These are phyloP conservation scores for Melaleuca quinquenervia DNA, from an alignment of 345 rosid genomes.

Conservation along the genomic window DNA sequence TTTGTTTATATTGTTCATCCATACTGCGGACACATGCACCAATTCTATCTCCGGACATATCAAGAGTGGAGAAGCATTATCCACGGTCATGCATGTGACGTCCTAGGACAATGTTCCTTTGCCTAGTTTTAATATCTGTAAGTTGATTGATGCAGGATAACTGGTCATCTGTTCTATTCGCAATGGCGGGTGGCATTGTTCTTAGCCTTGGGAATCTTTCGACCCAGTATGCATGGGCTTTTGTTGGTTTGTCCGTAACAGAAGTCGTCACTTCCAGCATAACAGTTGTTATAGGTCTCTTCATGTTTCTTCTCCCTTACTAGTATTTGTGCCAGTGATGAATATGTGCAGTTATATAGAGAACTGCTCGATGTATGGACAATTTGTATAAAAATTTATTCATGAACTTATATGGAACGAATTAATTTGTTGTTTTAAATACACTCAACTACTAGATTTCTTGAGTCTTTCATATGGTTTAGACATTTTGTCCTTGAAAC, in stretches of 20 bases:
- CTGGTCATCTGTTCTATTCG: slow-evolving; percentile 65
- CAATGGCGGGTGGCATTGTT: slow-evolving; percentile 68
- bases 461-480: not conserved
- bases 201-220: slow-evolving; percentile 68
- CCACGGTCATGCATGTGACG: not conserved
- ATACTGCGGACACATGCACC: not conserved
- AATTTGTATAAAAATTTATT: not conserved
- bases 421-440: not conserved
- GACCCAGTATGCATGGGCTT: slow-evolving; percentile 75
- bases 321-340: not conserved
- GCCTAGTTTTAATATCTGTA: not conserved
- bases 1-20: not conserved
- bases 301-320: not conserved
- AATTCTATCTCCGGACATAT: not conserved
- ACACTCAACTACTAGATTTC: not conserved
- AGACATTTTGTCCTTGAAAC: not conserved
- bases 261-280: slow-evolving; percentile 70
- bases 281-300: slow-evolving; percentile 64
- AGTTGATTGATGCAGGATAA: slow-evolving; percentile 31
- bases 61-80: not conserved
- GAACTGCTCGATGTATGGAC: not conserved
- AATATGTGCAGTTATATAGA: not conserved
- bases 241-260: slow-evolving; percentile 72
- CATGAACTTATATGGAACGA: not conserved
- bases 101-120: not conserved